These are phyloP conservation scores for Candida gorgasii DNA, from an alignment of 805 yeast genomes.

Conservation along the genomic window DNA sequence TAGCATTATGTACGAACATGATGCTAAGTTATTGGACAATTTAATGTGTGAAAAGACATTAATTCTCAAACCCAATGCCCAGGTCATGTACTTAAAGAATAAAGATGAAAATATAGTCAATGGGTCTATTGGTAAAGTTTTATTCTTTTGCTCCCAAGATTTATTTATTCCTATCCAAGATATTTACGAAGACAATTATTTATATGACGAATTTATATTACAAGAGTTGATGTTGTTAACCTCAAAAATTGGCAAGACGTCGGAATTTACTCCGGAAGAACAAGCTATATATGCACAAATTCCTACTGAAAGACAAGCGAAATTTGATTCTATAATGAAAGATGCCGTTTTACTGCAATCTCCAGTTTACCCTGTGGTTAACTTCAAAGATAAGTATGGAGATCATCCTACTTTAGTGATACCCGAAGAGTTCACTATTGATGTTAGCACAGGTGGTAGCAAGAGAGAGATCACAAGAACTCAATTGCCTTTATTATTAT, in stretches of 20 bases:
- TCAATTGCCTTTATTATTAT: conserved; percentile 69
- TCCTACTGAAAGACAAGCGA: conserved; percentile 25
- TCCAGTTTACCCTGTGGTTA: conserved; percentile 45
- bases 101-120: conserved; percentile 76
- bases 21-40: conserved; percentile 46
- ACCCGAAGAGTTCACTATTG: conserved; percentile 37
- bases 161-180: conserved; percentile 26
- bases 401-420: conserved; percentile 22
- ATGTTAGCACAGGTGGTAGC: conserved; percentile 11
- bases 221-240: conserved; percentile 26
- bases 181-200: conserved; percentile 20
- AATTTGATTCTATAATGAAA: conserved; percentile 22
- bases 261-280: conserved; percentile 21
- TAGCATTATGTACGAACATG: conserved; percentile 20
- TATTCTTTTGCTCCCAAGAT: conserved; percentile 46
- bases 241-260: conserved; percentile 23
- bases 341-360: conserved; percentile 15
- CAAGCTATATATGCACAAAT: conserved; percentile 18
- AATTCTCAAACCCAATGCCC: conserved; percentile 78
- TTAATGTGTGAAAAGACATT: conserved; percentile 71
- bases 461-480: conserved; percentile 36
- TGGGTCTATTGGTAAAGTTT: conserved; percentile 83
- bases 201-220: conserved; percentile 20
- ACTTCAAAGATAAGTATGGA: conserved; percentile 40
- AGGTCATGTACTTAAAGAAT: conserved; percentile 91